Conservation (phyloP, 169 alveolate species). For the Plasmodium gonderi region DNA sequence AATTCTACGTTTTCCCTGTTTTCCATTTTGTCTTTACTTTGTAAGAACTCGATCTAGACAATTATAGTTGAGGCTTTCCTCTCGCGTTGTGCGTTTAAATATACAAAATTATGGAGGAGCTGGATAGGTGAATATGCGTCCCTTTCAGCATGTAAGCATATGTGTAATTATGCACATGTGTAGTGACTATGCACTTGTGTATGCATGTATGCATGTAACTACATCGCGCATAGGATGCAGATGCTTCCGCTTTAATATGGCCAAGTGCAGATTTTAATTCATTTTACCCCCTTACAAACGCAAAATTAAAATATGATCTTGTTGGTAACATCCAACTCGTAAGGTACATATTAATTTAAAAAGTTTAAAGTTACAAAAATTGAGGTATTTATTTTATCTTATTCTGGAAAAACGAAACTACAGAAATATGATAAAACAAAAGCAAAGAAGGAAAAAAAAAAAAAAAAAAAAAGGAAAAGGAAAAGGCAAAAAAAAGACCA, state of each 20-base stretch:
- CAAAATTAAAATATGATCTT: neutral
- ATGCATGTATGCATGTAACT: neutral
- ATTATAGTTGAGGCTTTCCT: neutral
- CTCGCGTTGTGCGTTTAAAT: neutral
- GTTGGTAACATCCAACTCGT: neutral
- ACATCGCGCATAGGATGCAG: neutral
- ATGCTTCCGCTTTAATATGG: neutral
- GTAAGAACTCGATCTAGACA: neutral
- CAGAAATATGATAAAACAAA: neutral
- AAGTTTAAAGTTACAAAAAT: neutral
- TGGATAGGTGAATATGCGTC: too few relatives aligned
- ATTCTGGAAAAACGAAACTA: neutral
- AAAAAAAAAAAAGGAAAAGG: neutral
- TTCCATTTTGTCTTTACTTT: slow-evolving; percentile 36
- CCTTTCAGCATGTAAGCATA: too few relatives aligned
- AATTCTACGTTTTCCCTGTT: slow-evolving; percentile 17
- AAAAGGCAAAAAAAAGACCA: neutral
- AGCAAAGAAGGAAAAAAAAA: neutral
- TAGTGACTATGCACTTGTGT: neutral
- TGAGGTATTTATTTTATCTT: neutral
- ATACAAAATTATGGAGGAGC: neutral
- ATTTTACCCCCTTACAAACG: neutral
- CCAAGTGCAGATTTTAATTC: neutral
- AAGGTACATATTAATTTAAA: neutral
- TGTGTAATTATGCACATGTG: neutral